These are phyloP conservation scores for Ustilago hordei DNA, from an alignment of 1,284 basidiomycete species.

Conservation along the genomic window DNA sequence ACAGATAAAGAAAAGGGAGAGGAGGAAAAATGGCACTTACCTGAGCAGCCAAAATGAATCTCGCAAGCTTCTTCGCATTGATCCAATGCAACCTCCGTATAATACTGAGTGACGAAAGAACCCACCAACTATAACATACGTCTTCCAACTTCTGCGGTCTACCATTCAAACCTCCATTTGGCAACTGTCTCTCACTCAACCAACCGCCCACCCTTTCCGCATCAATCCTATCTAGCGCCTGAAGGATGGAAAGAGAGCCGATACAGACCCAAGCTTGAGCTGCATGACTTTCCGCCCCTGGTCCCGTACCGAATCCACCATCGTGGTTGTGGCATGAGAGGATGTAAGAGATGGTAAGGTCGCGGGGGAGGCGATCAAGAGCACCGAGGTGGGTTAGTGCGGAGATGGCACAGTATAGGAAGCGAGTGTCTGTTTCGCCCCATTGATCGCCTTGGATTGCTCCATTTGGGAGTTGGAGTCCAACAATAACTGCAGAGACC, in stretches of 20 bases:
- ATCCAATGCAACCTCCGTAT: constrained; percentile 89
- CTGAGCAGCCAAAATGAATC: constrained; percentile 90
- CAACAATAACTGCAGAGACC: constrained; percentile 73
- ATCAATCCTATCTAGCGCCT: constrained; percentile 75
- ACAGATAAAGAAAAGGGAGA: no score
- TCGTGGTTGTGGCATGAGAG: constrained; percentile 88
- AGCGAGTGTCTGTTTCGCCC: constrained; percentile 92
- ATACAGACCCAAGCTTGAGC: constrained; percentile 93
- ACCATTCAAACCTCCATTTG: constrained; percentile 93
- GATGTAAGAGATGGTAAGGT: constrained; percentile 80
- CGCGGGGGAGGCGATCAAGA: constrained; percentile 73
- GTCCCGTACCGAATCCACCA: constrained; percentile 86
- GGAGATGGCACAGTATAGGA: constrained; percentile 86
- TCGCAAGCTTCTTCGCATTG: constrained; percentile 80
- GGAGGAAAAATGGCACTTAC: constrained; percentile 71
- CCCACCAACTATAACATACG: constrained; percentile 98
- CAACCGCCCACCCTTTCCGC: constrained; percentile 81
- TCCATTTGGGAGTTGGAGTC: constrained; percentile 78
- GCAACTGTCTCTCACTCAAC: constrained; percentile 91
- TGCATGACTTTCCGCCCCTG: constrained; percentile 91
- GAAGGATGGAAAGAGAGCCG: constrained; percentile 86
- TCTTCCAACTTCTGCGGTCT: constrained; percentile 98
- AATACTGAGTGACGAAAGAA: constrained; percentile 87
- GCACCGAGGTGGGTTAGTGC: constrained; percentile 81
- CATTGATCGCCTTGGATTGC: constrained; percentile 89